Conservation (phyloP, 345 rosid species). For the Trapa incisa region DNA sequence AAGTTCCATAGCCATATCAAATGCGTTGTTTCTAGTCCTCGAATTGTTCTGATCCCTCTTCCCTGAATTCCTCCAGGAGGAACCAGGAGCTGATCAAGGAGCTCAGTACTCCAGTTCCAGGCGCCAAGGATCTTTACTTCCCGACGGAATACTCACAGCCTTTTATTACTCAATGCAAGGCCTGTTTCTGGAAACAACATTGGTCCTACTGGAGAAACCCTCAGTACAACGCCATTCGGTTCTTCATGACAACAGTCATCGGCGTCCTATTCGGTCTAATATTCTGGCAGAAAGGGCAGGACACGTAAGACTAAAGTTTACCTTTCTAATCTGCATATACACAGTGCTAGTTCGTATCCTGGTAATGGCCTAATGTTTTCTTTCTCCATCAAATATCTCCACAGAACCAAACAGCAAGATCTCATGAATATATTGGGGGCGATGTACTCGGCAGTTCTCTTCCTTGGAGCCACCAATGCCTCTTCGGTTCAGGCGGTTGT, state of each 20-base stretch:
- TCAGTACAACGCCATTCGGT: slow-evolving; percentile 62
- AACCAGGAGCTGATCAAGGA: slow-evolving; percentile 52
- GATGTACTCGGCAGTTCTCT: slow-evolving; percentile 50
- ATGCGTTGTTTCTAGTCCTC: not conserved
- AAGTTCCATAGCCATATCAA: too few relatives aligned
- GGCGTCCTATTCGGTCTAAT: slow-evolving; percentile 55
- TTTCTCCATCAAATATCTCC: slow-evolving; percentile 2
- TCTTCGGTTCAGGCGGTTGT: slow-evolving; percentile 52
- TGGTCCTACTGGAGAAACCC: slow-evolving; percentile 78
- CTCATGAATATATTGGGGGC: slow-evolving; percentile 61
- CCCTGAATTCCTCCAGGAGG: slow-evolving; percentile 30
- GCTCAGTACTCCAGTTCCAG: slow-evolving; percentile 44
- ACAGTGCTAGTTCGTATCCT: not conserved
- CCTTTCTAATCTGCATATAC: too few relatives aligned
- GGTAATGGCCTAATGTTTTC: not conserved
- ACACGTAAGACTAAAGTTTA: slow-evolving; percentile 21
- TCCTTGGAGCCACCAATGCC: slow-evolving; percentile 61
- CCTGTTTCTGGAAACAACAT: slow-evolving; percentile 74
- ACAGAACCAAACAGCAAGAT: slow-evolving; percentile 46
- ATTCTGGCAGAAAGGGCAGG: slow-evolving; percentile 59
- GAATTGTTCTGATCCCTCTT: not conserved
- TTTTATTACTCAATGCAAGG: slow-evolving; percentile 40
- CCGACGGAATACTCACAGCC: slow-evolving; percentile 51
- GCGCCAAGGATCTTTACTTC: slow-evolving; percentile 54
- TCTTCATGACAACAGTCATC: slow-evolving; percentile 40